Base-by-base conservation (phyloP, 176 grass and related monocot species). In the Pontederia paniculata region DNA sequence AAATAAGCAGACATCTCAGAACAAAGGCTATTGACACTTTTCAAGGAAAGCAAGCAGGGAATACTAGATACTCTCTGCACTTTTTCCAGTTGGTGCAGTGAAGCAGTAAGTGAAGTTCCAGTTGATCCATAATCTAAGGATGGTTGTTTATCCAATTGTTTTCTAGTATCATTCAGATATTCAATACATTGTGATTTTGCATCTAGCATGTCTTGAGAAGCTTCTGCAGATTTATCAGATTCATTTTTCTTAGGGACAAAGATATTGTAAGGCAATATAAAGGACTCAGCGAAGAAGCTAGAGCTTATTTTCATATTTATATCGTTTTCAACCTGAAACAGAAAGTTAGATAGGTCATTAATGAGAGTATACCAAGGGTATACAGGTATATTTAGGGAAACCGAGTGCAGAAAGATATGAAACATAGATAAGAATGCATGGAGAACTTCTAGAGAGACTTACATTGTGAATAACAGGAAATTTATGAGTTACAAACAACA, bases 201-300 rank as follows among this genome's bases (percentile, higher is more conserved):
- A 52, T 71, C 28, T 44, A 43, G 56, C 48, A 51, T 52, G 12
- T 60, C 18, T 1, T 31, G 54, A 23, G 77, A 79, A 63, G 51
- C 31, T 42, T 77, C 79, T 42, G 66, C 73, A 77, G 67, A 55
- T 65, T 73, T 48, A 25, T 58, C 69, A 53, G 44, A 65, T 71
- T 74, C 74, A 58, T 14, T 65, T 71, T 52, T 57, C 45, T 80
- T 77, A 55, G 60, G 21, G 78, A 80, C 62, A 9, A 78, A 58
- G 50, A 97, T 74, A 78, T 71, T 44, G 48, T 78, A 83, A 48
- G 82, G 86, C 51, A 78, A 73, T 63, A 97, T 52, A 48, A 87
- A 69, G 66, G 86, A 82, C 77, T 87, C 91, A 45, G 82, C 91
- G 77, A 81, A 89, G 47, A 89, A 62, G 42, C 50, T 77, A 73